These are phyloP conservation scores for Fusarium sp. DNA, from an alignment of 2,329 filamentous ascomycete species.

Conservation along the genomic window DNA sequence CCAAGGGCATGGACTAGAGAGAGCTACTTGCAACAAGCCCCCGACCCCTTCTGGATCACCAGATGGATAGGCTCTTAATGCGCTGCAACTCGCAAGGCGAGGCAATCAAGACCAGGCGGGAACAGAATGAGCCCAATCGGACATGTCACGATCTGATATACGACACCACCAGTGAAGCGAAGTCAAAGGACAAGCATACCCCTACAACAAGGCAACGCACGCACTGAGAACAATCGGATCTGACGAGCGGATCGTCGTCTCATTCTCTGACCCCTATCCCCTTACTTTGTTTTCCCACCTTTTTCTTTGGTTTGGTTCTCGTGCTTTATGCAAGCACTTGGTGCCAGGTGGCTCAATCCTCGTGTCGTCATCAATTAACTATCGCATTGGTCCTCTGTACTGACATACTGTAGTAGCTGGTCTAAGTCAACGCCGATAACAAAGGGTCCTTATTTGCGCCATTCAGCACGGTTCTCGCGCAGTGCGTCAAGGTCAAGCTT, in stretches of 20 bases:
- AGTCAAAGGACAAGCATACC: conserved; percentile 22
- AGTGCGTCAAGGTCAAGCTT: not conserved
- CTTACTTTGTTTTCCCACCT: not conserved
- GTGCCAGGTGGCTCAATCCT: conserved; percentile 17
- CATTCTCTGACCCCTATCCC: conserved; percentile 24
- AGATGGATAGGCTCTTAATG: conserved; percentile 17
- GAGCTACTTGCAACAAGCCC: conserved; percentile 10
- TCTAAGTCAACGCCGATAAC: not conserved
- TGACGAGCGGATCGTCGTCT: conserved; percentile 11
- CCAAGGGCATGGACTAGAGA: conserved; percentile 13
- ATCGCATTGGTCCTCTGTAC: not conserved
- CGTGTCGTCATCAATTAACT: conserved; percentile 18
- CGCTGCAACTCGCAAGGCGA: conserved; percentile 4
- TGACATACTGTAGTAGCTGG: not conserved
- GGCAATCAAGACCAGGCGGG: not conserved
- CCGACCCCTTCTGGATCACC: conserved; percentile 6
- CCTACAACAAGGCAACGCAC: conserved; percentile 26
- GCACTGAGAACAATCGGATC: conserved; percentile 24
- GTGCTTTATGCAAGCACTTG: conserved; percentile 9
- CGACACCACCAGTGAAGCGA: conserved; percentile 3
- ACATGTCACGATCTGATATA: conserved; percentile 7
- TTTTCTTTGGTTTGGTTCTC: not conserved
- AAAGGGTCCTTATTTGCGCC: conserved; percentile 12
- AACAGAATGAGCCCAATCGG: conserved; percentile 18
- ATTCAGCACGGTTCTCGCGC: conserved; percentile 11